Conservation (phyloP, 2,329 filamentous ascomycete genomes). For the Fusarium coffeatum region DNA sequence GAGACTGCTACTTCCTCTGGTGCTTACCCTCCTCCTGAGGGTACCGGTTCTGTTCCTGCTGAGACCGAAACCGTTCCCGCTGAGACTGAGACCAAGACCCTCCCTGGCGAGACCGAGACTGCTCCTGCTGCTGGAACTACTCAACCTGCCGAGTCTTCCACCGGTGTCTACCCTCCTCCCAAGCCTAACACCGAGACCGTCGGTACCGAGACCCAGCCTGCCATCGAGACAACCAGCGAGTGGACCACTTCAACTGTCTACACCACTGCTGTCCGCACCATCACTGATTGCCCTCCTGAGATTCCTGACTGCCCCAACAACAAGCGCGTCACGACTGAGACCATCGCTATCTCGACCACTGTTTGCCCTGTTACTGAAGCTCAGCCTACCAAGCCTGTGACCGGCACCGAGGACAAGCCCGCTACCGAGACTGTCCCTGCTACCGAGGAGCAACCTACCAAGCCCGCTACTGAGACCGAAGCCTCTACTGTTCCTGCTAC, state of each 20-base stretch:
- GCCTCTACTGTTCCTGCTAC: neutral
- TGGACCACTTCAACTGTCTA: conserved; percentile 36
- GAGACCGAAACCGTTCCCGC: neutral
- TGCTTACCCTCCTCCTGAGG: neutral
- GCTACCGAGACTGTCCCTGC: conserved; percentile 6
- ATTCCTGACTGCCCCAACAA: conserved; percentile 35
- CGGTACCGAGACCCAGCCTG: neutral
- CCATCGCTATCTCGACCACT: conserved; percentile 40
- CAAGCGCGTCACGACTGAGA: conserved; percentile 36
- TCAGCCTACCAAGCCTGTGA: conserved; percentile 6
- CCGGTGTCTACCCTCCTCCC: conserved; percentile 17
- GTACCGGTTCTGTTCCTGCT: neutral
- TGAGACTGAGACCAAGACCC: neutral
- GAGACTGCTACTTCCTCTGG: neutral
- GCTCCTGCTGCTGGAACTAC: neutral
- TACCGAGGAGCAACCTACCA: neutral
- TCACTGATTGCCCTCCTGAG: conserved; percentile 36
- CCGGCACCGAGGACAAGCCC: conserved; percentile 11
- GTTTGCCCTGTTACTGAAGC: conserved; percentile 40
- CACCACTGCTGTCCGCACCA: conserved; percentile 40
- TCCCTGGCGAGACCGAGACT: neutral
- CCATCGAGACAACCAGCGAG: conserved; percentile 10
- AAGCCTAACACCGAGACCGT: conserved; percentile 9
- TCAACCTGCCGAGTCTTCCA: conserved; percentile 2
- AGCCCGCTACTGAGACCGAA: conserved; percentile 14